Evolutionary conservation across 352 stramenopile species (phyloP).

Genomic region (Globisporangium echinulatum): DNA sequence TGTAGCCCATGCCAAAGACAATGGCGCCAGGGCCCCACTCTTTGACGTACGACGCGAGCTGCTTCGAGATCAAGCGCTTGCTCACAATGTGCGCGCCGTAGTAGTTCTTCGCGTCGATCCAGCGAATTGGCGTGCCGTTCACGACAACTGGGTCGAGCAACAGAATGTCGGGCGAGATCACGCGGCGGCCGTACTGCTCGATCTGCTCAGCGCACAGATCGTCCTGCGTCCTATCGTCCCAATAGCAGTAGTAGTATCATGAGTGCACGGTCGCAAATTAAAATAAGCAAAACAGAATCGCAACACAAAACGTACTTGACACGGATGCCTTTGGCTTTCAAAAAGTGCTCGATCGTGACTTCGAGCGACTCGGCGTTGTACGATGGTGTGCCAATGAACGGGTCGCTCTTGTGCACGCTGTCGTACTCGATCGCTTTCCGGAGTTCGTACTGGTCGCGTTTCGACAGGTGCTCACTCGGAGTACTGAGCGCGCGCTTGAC

Average conservation of each 20-base stretch:
- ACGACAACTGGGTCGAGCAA: conserved; percentile 76
- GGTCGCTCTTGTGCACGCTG: conserved; percentile 81
- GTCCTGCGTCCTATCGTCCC: conserved; percentile 41
- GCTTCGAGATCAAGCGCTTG: conserved; percentile 78
- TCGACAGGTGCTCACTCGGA: conserved; percentile 42
- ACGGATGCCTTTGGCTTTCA: conserved; percentile 66
- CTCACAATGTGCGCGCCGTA: conserved; percentile 86
- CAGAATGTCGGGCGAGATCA: conserved; percentile 80
- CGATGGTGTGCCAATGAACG: conserved; percentile 56
- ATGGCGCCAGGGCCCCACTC: conserved; percentile 81
- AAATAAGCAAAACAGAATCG: not conserved
- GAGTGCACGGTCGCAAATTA: not conserved
- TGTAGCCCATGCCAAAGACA: conserved; percentile 85
- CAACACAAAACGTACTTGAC: conserved; percentile 43
- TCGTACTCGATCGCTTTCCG: conserved; percentile 69
- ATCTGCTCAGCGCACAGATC: conserved; percentile 67
- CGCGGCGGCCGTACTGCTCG: conserved; percentile 50
- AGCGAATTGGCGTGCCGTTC: conserved; percentile 79
- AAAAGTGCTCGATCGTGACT: conserved; percentile 61
- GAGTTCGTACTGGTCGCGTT: conserved; percentile 68
- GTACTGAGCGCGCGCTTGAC: conserved; percentile 57
- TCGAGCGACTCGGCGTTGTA: conserved; percentile 78
- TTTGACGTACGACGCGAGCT: conserved; percentile 79
- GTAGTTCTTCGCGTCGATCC: conserved; percentile 87
- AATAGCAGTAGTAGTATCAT: no score